phyloP scores from a whole-genome alignment of 2,329 filamentous ascomycete genomes.

The Aspergillus fructus region DNA sequence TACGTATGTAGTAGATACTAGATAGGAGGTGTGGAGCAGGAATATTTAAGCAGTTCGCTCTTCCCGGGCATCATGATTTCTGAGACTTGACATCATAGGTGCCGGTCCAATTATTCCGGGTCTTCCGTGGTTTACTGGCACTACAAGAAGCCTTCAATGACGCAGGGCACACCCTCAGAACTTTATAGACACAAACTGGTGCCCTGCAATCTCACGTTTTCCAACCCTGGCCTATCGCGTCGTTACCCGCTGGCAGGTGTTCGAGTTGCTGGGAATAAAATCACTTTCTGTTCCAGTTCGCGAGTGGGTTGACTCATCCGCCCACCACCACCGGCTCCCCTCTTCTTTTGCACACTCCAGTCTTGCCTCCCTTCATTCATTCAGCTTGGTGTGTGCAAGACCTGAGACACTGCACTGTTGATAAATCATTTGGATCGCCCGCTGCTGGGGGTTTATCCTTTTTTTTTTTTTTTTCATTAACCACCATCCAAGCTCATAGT shows the following conservation, averaged over 20 bases:
- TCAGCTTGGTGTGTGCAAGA: conserved; percentile 3
- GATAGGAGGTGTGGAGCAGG: not conserved
- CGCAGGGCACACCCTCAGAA: not conserved
- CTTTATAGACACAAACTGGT: not conserved
- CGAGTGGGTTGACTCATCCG: conserved; percentile 20
- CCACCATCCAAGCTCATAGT: too few species aligned
- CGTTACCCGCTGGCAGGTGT: conserved; percentile 2
- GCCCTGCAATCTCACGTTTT: not conserved
- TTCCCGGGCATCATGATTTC: conserved; percentile 4
- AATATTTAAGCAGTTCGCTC: conserved; percentile 1
- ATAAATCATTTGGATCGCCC: conserved; percentile 3
- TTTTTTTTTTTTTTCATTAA: not conserved
- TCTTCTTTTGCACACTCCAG: conserved; percentile 16
- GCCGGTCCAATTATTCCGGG: conserved; percentile 3
- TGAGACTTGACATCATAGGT: conserved; percentile 10
- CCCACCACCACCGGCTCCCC: conserved; percentile 9
- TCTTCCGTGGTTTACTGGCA: conserved; percentile 1
- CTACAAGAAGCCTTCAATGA: not conserved
- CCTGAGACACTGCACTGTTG: not conserved
- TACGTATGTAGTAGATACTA: not conserved
- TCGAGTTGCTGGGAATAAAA: conserved; percentile 1
- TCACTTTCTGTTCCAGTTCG: conserved; percentile 5
- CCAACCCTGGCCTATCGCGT: conserved; percentile 3
- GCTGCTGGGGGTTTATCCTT: conserved; percentile 11
- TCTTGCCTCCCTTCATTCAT: conserved; percentile 5